Evolutionary conservation across 495 filamentous ascomycete species (phyloP), one percentile per base, ranked within the genome.

Genomic region (Neurospora cerealis): DNA sequence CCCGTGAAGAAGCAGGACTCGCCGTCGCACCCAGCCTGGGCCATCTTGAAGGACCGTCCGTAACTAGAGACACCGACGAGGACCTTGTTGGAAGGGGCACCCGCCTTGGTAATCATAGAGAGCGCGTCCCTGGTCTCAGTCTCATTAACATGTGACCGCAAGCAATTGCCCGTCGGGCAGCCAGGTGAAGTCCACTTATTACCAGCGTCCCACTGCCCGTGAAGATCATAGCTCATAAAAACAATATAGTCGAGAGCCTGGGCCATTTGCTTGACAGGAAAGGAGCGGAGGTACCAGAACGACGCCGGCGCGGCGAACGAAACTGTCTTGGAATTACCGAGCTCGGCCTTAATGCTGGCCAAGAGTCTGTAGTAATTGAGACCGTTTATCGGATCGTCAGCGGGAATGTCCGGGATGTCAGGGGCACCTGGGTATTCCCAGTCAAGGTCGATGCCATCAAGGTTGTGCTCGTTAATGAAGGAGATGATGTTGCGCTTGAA

Each of bases 91-190:
- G 77, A 46, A 0, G 80, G 81, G 1, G 86, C 83, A 19, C 85
- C 85, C 0, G 85, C 85, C 73, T 88, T 88, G 42, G 86, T 87
- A 19, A 87, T 71, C 84, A 87, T 86, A 17, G 78, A 70, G 1
- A 88, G 76, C 4, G 81, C 77, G n/a, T 77, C 41, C 32, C 70
- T 40, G 0, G 83, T 86, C 76, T 86, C 83, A 3, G 84, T 86
- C n/a, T 74, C n/a, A 72, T 87, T 87, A 39, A 85, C 74, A 46
- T 86, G 83, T 6, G 75, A 79, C 13, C 83, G 74, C 8, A 85
- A 78, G 73, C 83, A 85, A 69, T 82, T 84, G 9, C 85, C 82
- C 0, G 39, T 39, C 0, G 70, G 72, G 17, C 71, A 72, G 34
- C 71, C 71, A 19, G 44, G 46, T 2, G 11, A 13, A 10, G 71